These are phyloP conservation scores for Phoenix roebelenii DNA, from an alignment of 176 grass and related monocot genomes.

Conservation along the genomic window DNA sequence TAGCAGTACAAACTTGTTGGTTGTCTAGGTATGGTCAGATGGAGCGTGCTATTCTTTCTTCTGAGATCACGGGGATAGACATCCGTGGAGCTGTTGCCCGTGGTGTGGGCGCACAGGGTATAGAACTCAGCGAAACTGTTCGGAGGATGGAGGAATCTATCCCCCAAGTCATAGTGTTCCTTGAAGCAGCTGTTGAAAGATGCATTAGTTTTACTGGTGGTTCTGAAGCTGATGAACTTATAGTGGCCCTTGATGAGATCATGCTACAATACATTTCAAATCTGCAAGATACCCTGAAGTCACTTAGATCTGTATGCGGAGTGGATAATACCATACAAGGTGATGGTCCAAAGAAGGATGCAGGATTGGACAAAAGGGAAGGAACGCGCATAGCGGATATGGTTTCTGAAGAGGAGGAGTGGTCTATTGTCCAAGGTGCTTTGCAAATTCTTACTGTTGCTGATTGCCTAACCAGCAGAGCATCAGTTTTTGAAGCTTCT, in stretches of 20 bases:
- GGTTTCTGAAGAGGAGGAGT: slow-evolving; percentile 96
- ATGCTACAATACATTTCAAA: slow-evolving; percentile 94
- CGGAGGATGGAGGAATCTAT: slow-evolving; percentile 98
- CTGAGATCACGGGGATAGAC: slow-evolving; percentile 71
- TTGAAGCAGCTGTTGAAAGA: slow-evolving; percentile 94
- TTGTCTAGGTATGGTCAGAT: slow-evolving; percentile 85
- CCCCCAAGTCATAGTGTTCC: slow-evolving; percentile 75
- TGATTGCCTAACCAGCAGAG: slow-evolving; percentile 78
- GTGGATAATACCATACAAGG: slow-evolving; percentile 51
- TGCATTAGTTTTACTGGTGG: slow-evolving; percentile 92
- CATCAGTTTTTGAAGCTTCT: slow-evolving; percentile 98
- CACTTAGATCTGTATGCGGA: slow-evolving; percentile 68
- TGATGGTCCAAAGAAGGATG: slow-evolving; percentile 45
- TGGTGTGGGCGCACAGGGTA: slow-evolving; percentile 88
- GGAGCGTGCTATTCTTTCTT: slow-evolving; percentile 85
- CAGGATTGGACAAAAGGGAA: slow-evolving; percentile 49
- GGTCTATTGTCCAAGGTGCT: slow-evolving; percentile 96
- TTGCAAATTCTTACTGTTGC: slow-evolving; percentile 96
- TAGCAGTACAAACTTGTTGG: not conserved
- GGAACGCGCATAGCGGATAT: slow-evolving; percentile 43
- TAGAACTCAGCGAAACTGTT: slow-evolving; percentile 97
- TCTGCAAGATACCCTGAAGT: slow-evolving; percentile 91
- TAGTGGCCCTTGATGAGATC: slow-evolving; percentile 73
- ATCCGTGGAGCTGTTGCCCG: slow-evolving; percentile 82
- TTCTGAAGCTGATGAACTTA: slow-evolving; percentile 89